Evolutionary conservation across 345 rosid genomes (phyloP).

Genomic region (Sonneratia alba): DNA sequence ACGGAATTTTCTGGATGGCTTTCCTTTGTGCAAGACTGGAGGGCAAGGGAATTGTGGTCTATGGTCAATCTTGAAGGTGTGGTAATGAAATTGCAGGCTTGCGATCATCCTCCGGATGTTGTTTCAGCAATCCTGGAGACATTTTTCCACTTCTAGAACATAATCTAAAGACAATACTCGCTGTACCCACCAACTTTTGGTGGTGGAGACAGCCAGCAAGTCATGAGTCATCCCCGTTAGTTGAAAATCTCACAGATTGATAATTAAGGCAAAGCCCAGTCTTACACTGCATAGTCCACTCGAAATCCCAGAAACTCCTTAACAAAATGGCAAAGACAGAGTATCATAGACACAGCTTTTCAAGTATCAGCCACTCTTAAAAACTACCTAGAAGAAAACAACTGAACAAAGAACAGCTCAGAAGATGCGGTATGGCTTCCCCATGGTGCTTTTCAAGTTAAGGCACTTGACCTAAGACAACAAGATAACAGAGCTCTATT

Average conservation of each 20-base stretch:
- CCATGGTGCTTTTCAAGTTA: conserved; percentile 71
- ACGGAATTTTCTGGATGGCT: too few relatives aligned
- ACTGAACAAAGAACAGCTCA: conserved; percentile 13
- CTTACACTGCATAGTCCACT: background rate
- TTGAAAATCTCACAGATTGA: background rate
- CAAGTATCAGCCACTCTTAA: background rate
- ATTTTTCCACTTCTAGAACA: too few relatives aligned
- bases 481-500: background rate
- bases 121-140: too few relatives aligned
- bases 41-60: too few relatives aligned
- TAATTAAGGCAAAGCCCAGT: background rate
- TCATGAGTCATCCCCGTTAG: too few relatives aligned
- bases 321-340: conserved; percentile 3
- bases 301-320: background rate
- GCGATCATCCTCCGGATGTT: too few relatives aligned
- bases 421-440: conserved; percentile 54
- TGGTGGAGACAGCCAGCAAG: too few relatives aligned
- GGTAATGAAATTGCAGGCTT: too few relatives aligned
- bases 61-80: too few relatives aligned
- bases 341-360: background rate
- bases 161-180: too few relatives aligned
- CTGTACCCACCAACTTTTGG: too few relatives aligned
- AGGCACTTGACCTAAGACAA: conserved; percentile 58
- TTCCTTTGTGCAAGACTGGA: too few relatives aligned
- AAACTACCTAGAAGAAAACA: background rate